These are phyloP conservation scores for Canavalia gladiata DNA, from an alignment of 306 rosid genomes.

Conservation along the genomic window DNA sequence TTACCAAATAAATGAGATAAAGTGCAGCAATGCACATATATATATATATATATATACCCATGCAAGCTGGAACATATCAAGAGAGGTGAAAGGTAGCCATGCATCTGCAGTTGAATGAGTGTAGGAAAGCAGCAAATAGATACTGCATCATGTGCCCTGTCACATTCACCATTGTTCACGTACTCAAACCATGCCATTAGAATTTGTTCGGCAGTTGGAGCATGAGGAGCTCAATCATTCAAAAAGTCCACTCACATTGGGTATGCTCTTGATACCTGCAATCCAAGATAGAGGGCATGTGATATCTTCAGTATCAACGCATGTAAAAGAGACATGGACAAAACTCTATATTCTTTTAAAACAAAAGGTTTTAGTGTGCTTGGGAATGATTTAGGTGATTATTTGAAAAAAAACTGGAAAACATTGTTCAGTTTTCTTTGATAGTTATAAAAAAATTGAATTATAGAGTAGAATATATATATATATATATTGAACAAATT, in stretches of 20 bases:
- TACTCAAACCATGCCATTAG: neutral
- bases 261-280: slow-evolving; percentile 65
- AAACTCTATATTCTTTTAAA: too few relatives aligned
- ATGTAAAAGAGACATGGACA: neutral
- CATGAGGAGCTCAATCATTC: slow-evolving; percentile 3
- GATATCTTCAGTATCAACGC: slow-evolving; percentile 21
- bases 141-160: neutral
- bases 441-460: too few relatives aligned
- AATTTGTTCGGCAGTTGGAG: slow-evolving; percentile 28
- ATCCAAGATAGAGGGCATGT: neutral
- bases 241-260: slow-evolving; percentile 53
- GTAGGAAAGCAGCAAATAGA: slow-evolving; percentile 11
- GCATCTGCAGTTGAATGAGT: slow-evolving; percentile 7
- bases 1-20: neutral
- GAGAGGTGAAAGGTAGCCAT: slow-evolving; percentile 9
- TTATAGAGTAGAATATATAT: too few relatives aligned
- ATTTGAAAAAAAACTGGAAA: too few relatives aligned
- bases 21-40: neutral
- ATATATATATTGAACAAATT: too few relatives aligned
- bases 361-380: too few relatives aligned
- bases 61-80: slow-evolving; percentile 5
- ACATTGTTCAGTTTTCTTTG: too few relatives aligned
- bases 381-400: too few relatives aligned
- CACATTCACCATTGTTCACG: neutral
- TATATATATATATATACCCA: neutral